Evolutionary conservation across 2,329 filamentous ascomycete genomes (phyloP).

Genomic region (Anisogramma anomala): DNA sequence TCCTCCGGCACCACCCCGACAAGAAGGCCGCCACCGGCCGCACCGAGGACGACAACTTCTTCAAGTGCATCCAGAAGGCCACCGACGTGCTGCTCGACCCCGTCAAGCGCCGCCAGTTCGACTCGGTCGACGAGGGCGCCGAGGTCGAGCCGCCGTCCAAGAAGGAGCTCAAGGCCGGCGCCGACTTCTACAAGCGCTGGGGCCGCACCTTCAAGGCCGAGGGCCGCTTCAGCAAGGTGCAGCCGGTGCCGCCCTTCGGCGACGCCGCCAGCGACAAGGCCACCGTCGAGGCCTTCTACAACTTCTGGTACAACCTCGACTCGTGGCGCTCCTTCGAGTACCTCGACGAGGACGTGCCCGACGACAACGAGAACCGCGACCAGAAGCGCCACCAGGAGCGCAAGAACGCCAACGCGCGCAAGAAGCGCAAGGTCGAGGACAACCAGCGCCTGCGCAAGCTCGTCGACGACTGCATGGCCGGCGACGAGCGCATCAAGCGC

Average conservation of each 20-base stretch:
- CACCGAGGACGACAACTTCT: constrained; percentile 92
- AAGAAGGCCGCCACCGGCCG: constrained; percentile 90
- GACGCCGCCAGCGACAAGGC: constrained; percentile 75
- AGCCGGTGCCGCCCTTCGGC: constrained; percentile 80
- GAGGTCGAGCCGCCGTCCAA: constrained; percentile 87
- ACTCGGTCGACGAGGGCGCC: constrained; percentile 89
- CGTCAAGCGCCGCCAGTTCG: constrained; percentile 83
- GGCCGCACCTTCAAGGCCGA: constrained; percentile 80
- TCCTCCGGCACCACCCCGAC: constrained; percentile 95
- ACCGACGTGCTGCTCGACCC: constrained; percentile 90
- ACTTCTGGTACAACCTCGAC: constrained; percentile 99
- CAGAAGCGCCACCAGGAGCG: constrained; percentile 97
- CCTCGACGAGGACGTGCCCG: constrained; percentile 94
- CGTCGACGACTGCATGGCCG: constrained; percentile 72
- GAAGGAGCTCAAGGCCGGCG: constrained; percentile 76
- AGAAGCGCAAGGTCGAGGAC: constrained; percentile 99
- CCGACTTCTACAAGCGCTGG: constrained; percentile 83
- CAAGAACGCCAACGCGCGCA: constrained; percentile 94
- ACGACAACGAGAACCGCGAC: constrained; percentile 97
- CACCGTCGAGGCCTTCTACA: constrained; percentile 92
- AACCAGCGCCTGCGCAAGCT: constrained; percentile 79
- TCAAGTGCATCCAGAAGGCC: constrained; percentile 99
- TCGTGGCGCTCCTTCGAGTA: constrained; percentile 97
- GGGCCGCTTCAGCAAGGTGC: constrained; percentile 79
- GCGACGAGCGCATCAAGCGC: constrained; percentile 92